Conservation (phyloP, 2,329 filamentous ascomycete genomes). For the Chaetomium sp. region DNA sequence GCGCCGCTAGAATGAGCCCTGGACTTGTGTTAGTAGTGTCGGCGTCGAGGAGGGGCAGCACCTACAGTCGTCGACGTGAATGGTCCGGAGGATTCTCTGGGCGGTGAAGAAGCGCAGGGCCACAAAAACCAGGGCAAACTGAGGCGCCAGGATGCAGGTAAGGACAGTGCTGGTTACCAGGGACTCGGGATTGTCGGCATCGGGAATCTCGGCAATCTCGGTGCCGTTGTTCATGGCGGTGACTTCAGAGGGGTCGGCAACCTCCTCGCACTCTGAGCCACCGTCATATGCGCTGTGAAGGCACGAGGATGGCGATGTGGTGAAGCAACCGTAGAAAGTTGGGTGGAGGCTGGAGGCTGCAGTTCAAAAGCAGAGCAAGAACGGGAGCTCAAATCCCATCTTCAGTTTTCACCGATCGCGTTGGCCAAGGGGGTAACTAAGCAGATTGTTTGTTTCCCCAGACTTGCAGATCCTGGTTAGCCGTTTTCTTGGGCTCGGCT, state of each 20-base stretch:
- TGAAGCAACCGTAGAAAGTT: background rate
- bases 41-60: background rate
- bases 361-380: background rate
- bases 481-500: background rate
- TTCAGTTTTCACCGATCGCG: background rate
- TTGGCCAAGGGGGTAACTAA: background rate
- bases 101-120: conserved; percentile 30
- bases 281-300: background rate
- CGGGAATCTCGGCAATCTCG: background rate
- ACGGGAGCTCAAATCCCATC: background rate
- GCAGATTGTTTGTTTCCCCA: conserved; percentile 1
- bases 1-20: conserved; percentile 31
- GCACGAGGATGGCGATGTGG: background rate
- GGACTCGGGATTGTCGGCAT: conserved; percentile 7
- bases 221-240: background rate
- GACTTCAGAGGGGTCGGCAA: conserved; percentile 1
- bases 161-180: conserved; percentile 15
- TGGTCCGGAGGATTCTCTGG: conserved; percentile 22
- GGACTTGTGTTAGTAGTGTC: conserved; percentile 8
- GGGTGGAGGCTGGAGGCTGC: background rate
- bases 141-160: conserved; percentile 19
- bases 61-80: conserved; percentile 28
- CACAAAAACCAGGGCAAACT: conserved; percentile 26
- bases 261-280: background rate
- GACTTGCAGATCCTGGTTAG: background rate